Conservation (phyloP, 495 filamentous ascomycete species). For the Acidiella bohemica region DNA sequence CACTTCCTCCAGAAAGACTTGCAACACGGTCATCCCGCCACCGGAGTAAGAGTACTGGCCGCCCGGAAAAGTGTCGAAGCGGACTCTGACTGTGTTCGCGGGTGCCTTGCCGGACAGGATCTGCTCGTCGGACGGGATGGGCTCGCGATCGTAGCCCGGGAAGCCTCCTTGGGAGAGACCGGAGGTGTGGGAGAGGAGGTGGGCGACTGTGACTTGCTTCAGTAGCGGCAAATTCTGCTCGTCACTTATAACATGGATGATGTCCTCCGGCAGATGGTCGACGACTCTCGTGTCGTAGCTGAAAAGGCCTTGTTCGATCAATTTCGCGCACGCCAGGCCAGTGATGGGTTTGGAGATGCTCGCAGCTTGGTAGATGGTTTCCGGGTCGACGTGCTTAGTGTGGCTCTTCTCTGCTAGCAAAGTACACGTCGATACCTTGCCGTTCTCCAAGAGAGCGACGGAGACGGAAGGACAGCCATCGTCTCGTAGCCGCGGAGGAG, state of each 20-base stretch:
- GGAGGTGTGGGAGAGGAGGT: conserved; percentile 21
- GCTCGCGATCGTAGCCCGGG: conserved; percentile 15
- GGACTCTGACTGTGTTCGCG: conserved; percentile 18
- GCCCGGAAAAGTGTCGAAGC: conserved; percentile 16
- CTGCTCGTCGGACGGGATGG: conserved; percentile 1
- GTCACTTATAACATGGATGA: no score
- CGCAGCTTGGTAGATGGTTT: conserved; percentile 20
- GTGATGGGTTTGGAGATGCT: conserved; percentile 23
- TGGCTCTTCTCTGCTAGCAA: no score
- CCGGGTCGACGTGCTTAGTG: conserved; percentile 13
- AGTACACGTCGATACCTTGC: conserved; percentile 6
- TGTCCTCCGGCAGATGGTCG: conserved; percentile 6
- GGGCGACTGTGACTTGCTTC: conserved; percentile 19
- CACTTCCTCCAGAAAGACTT: conserved; percentile 20
- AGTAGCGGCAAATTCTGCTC: no score
- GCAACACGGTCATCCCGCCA: conserved; percentile 20
- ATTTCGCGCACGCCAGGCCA: conserved; percentile 12
- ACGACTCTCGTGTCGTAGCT: conserved; percentile 4
- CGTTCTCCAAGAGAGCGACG: conserved; percentile 15
- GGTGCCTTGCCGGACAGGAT: conserved; percentile 17
- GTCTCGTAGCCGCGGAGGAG: background rate
- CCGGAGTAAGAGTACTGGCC: conserved; percentile 20
- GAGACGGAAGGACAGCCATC: conserved; percentile 15
- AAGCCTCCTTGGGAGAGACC: conserved; percentile 19
- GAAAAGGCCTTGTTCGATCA: conserved; percentile 11